phyloP scores from a whole-genome alignment of 306 rosid species.

The Lathyrus tuberosus region DNA sequence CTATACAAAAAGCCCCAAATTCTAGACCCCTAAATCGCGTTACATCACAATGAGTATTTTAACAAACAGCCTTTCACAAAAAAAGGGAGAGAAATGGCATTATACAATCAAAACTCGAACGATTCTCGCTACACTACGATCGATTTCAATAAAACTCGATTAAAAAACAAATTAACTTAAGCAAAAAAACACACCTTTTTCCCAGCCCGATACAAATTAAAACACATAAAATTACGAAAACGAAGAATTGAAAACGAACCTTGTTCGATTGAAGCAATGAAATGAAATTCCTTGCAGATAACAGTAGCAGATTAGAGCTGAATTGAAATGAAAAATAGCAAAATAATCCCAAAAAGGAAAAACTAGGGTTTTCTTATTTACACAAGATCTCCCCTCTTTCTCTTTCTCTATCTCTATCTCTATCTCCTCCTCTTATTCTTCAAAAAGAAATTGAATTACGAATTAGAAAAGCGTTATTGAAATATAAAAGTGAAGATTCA shows the following conservation, averaged over 20 bases:
- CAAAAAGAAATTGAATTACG: constrained; percentile 36
- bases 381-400: constrained; percentile 49
- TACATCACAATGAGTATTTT: constrained; percentile 40
- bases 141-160: constrained; percentile 35
- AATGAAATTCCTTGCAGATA: constrained; percentile 38
- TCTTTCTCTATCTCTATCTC: constrained; percentile 18
- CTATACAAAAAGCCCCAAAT: constrained; percentile 52
- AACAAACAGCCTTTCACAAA: constrained; percentile 20
- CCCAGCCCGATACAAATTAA: constrained; percentile 13
- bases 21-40: constrained; percentile 40
- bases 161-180: neutral
- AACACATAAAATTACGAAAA: constrained; percentile 33
- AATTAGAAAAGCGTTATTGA: constrained; percentile 39
- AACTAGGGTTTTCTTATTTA: constrained; percentile 52
- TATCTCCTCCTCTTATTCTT: constrained; percentile 19
- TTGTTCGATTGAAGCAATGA: constrained; percentile 44
- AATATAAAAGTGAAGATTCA: constrained; percentile 44
- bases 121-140: constrained; percentile 37
- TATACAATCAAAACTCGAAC: constrained; percentile 20
- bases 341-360: constrained; percentile 35
- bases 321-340: constrained; percentile 34
- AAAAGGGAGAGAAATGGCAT: constrained; percentile 6
- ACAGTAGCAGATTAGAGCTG: constrained; percentile 40
- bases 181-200: neutral
- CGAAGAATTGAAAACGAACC: constrained; percentile 41